Conservation (phyloP, 371 early-diverging fungal genomes). For the Mortierella sp. region DNA sequence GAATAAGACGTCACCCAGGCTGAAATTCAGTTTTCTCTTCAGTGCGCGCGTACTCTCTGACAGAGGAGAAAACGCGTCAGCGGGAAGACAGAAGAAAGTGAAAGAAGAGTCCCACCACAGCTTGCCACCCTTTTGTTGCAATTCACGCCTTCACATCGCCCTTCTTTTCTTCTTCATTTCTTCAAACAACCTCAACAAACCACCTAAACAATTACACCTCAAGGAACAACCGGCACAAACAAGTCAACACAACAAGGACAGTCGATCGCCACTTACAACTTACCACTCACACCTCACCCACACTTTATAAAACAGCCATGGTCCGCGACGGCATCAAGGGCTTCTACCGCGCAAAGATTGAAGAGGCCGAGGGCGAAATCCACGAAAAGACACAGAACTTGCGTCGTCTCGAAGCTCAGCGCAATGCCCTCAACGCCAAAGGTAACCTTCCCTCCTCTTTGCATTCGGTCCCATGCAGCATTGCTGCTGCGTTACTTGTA, state of each 20-base stretch:
- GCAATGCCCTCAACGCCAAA: constrained; percentile 97
- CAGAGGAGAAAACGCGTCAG: not conserved
- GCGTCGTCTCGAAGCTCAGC: constrained; percentile 98
- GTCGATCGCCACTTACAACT: not conserved
- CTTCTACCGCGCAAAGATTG: constrained; percentile 87
- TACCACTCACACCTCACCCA: not conserved
- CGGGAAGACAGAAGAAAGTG: not conserved
- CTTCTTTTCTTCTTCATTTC: not conserved
- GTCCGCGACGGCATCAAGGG: constrained; percentile 74
- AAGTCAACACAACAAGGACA: not conserved
- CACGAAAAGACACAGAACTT: constrained; percentile 95
- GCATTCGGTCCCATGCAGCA: not conserved
- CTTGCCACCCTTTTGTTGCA: not conserved
- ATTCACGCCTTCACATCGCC: not conserved
- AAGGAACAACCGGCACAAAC: not conserved
- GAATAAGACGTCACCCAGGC: not conserved
- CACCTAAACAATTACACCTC: not conserved
- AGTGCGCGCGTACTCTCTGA: too few species aligned
- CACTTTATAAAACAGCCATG: constrained; percentile 41
- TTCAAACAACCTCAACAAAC: not conserved
- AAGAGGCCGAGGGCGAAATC: constrained; percentile 90
- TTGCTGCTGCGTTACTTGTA: not conserved
- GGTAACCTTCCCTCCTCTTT: constrained; percentile 62
- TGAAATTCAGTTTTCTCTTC: too few species aligned
- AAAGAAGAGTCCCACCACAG: constrained; percentile 2